Percentiles rank a stretch among this genome's conserved stretches.
These are phyloP conservation scores for Arachis stenosperma DNA, from an alignment of 306 rosid genomes.

Conservation along the genomic window DNA sequence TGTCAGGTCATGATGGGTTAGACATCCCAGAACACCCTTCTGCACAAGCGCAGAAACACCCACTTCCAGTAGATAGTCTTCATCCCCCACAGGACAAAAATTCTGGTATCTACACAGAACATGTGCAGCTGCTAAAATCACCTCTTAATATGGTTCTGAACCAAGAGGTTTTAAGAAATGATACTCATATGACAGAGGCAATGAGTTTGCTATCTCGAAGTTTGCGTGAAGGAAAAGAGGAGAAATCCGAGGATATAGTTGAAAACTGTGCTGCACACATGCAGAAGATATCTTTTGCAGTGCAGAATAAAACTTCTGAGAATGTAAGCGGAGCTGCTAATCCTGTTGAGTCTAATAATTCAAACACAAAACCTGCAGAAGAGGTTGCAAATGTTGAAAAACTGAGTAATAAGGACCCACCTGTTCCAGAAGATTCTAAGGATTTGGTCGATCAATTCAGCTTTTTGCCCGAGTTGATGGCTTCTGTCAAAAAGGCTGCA, in stretches of 20 bases:
- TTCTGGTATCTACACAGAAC: slow-evolving; percentile 41
- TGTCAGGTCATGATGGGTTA: slow-evolving; percentile 62
- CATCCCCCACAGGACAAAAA: slow-evolving; percentile 45
- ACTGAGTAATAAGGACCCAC: slow-evolving; percentile 46
- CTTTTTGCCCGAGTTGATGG: slow-evolving; percentile 85
- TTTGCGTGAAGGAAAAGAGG: slow-evolving; percentile 46
- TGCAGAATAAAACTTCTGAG: slow-evolving; percentile 43
- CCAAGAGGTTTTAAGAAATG: slow-evolving; percentile 45
- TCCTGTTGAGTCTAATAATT: slow-evolving; percentile 42
- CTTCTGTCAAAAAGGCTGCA: slow-evolving; percentile 78
- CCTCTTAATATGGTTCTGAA: slow-evolving; percentile 45
- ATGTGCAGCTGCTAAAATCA: slow-evolving; percentile 47
- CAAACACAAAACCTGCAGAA: slow-evolving; percentile 45
- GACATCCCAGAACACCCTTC: slow-evolving; percentile 57
- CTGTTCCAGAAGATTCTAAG: slow-evolving; percentile 52
- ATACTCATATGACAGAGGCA: slow-evolving; percentile 36
- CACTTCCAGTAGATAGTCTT: slow-evolving; percentile 43
- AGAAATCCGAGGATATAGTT: slow-evolving; percentile 39
- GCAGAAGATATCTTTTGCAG: slow-evolving; percentile 45
- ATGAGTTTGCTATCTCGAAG: slow-evolving; percentile 45
- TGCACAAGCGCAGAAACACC: slow-evolving; percentile 52
- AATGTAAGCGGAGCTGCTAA: slow-evolving; percentile 39
- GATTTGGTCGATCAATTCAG: slow-evolving; percentile 56
- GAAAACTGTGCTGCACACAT: slow-evolving; percentile 38
- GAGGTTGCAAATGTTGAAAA: slow-evolving; percentile 45